Base-by-base conservation (phyloP, 78 protist species). In the Dictyostelium discoideum region DNA sequence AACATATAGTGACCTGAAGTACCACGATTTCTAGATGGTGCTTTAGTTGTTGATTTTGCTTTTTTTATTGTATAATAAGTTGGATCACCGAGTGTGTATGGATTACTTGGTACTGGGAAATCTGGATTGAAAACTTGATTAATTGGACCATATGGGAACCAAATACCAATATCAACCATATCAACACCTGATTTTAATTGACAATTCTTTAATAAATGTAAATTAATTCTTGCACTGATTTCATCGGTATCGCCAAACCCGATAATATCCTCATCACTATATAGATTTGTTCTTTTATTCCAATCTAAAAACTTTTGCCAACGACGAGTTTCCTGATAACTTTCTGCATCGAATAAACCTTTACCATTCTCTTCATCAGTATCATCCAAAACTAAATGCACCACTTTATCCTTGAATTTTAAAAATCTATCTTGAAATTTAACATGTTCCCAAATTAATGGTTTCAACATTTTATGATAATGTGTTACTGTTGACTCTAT, bases 391-490 rank as follows among this genome's bases (percentile, higher is more conserved):
- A 78, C 42, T 22, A 78, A 78, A 78, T 78, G 84, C 7, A 78
- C 50, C 1, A 78, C 50, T 42, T 78, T 78, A 20, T 78, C 84
- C 42, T 78, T 57, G 10, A 78, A 78, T 37, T 40, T 78, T 4
- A 78, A 5, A 9, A 78, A 78, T 14, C 84, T 11, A 20, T 78
- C 84, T 78, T 78, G 84, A 5, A 32, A 26, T 78, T 78, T 78
- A 40, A 78, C 84, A 40, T 78, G 84, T 16, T 78, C 84, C 84
- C 84, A 78, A 32, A 78, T 78, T 16, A 78, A 78, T 78, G 84
- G 84, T 78, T 78, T 78, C 18, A 42, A 42, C 42, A 78, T 22
- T 78, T 7, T 40, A 78, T 40, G 60, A 78, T 78, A 78, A 42
- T 78, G 84, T 14, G 84, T 78, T 8, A 32, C 29, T 13, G 84